Base-by-base conservation (phyloP, 345 rosid species). In the Citrus glauca region DNA sequence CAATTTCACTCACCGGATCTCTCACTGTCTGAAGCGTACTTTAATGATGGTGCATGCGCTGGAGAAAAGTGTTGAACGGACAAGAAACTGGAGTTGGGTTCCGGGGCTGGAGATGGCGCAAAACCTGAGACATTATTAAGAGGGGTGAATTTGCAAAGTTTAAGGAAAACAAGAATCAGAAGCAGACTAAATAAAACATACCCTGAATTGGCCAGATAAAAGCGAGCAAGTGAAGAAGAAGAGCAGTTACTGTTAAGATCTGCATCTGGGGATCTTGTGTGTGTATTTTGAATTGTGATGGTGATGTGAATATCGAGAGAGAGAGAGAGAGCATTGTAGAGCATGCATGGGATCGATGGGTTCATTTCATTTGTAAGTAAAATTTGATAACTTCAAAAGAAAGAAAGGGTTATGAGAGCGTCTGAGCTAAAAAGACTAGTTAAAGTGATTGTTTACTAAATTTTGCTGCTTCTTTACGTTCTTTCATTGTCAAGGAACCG, bases 91-190 rank as follows among this genome's bases (percentile, higher is more conserved):
- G 68, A 14, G 28, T 38, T 4, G 0, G 76, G 9, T 27, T 28
- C 71, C 22, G 76, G 24, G 1, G 56, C 78, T 0, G 81, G 79
- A 24, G 81, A 76, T 55, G 79, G 84, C 53, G 76, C 79, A 50
- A 75, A 78, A 76, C 75, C 87, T 78, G 82, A 69, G 61, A 42
- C 7, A 66, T 25, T 27, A 11, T 16, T 35, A n/a, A 35, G n/a
- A n/a, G 65, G 61, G 27, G 65, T 56, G 62, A 50, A 53, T 7
- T 10, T 35, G 75, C 56, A 37, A 56, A 72, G 13, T 72, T 72
- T 53, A n/a, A 0, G 20, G 35, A n/a, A n/a, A 32, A 11, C 3
- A 14, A 32, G 7, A 9, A 24, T 19, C 4, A 4, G n/a, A 9
- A 19, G 10, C 17, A 71, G 7, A 53, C 1, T 7, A 69, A 30